phyloP scores from a whole-genome alignment of 2,329 filamentous ascomycete species.

The Aquanectria penicillioides region DNA sequence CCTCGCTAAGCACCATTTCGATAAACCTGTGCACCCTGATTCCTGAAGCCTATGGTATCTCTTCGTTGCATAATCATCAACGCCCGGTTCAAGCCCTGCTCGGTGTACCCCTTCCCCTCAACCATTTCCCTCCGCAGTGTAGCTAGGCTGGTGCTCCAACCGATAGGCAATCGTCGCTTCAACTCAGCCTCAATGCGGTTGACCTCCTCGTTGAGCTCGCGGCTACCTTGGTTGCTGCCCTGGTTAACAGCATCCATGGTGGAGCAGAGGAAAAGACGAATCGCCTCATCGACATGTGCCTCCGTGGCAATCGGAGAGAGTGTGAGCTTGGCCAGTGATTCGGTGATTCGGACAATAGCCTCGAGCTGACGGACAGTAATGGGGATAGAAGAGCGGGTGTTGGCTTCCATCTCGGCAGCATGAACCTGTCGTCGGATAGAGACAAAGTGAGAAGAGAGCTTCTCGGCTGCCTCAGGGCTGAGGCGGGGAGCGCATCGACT shows the following conservation, averaged over 20 bases:
- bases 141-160: conserved; percentile 91
- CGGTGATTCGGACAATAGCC: conserved; percentile 96
- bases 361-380: conserved; percentile 98
- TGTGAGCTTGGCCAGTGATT: conserved; percentile 91
- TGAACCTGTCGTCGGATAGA: conserved; percentile 95
- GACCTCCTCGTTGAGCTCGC: conserved; percentile 91
- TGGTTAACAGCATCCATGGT: conserved; percentile 99
- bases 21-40: conserved; percentile 80
- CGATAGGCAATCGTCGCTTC: conserved; percentile 86
- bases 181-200: conserved; percentile 89
- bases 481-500: conserved; percentile 93
- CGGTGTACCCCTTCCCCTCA: conserved; percentile 88
- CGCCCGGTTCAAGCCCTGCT: conserved; percentile 85
- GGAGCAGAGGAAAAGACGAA: conserved; percentile 92
- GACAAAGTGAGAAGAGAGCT: conserved; percentile 96
- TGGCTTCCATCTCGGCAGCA: conserved; percentile 87
- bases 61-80: conserved; percentile 86
- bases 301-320: conserved; percentile 89
- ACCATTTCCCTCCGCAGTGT: conserved; percentile 91
- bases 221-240: conserved; percentile 82
- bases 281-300: conserved; percentile 94
- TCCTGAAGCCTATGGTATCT: conserved; percentile 85
- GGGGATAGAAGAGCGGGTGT: conserved; percentile 90
- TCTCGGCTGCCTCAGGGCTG: conserved; percentile 90
- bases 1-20: conserved; percentile 70